Evolutionary conservation across 2,329 filamentous ascomycete genomes (phyloP), one percentile per base, ranked within the genome.

Genomic region (Chaetomiaceae sp.): DNA sequence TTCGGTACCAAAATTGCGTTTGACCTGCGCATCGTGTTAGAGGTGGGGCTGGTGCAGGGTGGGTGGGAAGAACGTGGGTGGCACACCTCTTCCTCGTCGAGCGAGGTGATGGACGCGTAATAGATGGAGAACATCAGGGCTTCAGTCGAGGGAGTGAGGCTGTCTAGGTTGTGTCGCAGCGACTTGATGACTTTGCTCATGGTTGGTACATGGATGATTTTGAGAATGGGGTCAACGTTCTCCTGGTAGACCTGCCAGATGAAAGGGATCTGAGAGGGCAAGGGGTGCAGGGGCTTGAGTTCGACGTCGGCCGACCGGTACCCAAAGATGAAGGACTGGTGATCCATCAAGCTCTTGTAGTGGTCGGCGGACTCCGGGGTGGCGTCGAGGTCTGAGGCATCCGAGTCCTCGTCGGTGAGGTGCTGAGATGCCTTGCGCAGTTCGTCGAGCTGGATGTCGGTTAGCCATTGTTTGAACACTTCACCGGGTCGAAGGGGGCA

Each of bases 241-340:
- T 88, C 83, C 55, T 83, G 78, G 66, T 81, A 90, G 10, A 83
- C 74, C 44, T 82, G 76, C 86, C 86, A 89, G 49, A 88, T 79
- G 43, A 79, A 78, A 0, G 75, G 75, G 43, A 86, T 82, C 55
- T 85, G 82, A 1, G 81, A 80, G 1, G 82, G 77, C 0, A 82
- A 62, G 2, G 86, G 86, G 59, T 89, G 86, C 13, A 86, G 70
- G 37, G 75, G 71, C 16, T 76, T 69, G 56, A 89, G 70, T 58
- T 89, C 79, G 21, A 88, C 82, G 56, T 79, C 81, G n/a, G 78
- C 75, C 1, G 86, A 89, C 54, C 79, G 82, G 64, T 87, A 87
- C 7, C 86, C 85, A 55, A 90, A 78, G 21, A 90, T 73, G 64
- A 88, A 91, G 20, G 79, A 78, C 48, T 89, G 85, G 56, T 88